Base-by-base conservation (phyloP, 192 early-diverging fungal species). In the Coemansia sp. region DNA sequence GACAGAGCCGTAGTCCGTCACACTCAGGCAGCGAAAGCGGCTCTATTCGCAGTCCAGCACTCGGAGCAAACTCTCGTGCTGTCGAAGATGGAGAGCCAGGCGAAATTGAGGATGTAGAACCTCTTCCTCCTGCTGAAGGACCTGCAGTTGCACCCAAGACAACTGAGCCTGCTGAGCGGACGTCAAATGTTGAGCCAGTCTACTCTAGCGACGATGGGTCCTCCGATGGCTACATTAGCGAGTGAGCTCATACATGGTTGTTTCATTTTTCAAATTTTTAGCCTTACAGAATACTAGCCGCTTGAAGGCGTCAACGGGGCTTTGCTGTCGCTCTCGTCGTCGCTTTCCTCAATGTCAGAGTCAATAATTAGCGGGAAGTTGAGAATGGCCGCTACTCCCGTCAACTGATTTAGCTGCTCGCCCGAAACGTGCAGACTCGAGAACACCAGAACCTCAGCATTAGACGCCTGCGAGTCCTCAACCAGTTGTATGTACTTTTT, bases 391-490 rank as follows among this genome's bases (percentile, higher is more conserved):
- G 97, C 97, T 6, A 99, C 92, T 25, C 97, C 97, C 18, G 95
- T 90, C 38, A 99, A 78, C 79, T 97, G 94, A 67, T 87, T 89
- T 13, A 99, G 84, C 75, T 97, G 94, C 82, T 99, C 97, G 60
- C 97, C 97, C 1, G 94, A 94, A 0, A 93, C 92, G 70, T 99
- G 97, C 59, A 97, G 72, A 60, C 91, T 92, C 14, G 95, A 97
- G 70, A 97, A 95, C 10, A 99, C 85, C 66, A 91, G 84, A 6
- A 93, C 91, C 33, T 87, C 86, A 12, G 93, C 95, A 21, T 90
- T 92, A 6, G 74, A 73, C 9, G 83, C 83, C 66, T 91, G 85
- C 1, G 93, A 90, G 33, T 84, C 76, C 72, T 98, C 95, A 2
- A 97, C 94, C 41, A 99, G 83, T 6, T 70, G 70, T 59, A 98